Percentiles rank a stretch among this genome's conserved stretches.
These are phyloP conservation scores for Penicillium verhagenii DNA, from an alignment of 495 filamentous ascomycete species.

Conservation along the genomic window DNA sequence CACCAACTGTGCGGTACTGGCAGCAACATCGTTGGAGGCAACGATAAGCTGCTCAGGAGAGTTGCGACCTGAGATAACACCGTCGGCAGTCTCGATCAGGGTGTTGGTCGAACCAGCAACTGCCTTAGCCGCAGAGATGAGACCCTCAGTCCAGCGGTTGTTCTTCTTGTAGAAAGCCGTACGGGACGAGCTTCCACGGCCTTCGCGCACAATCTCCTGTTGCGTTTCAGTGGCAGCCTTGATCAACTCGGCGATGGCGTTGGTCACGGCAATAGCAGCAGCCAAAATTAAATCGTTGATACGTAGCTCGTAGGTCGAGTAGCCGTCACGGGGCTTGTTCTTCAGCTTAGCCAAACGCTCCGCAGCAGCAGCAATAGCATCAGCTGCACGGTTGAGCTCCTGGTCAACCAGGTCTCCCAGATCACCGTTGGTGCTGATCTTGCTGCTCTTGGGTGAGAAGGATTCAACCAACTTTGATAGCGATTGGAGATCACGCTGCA, in stretches of 20 bases:
- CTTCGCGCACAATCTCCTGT: slow-evolving; percentile 96
- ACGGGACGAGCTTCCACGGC: slow-evolving; percentile 78
- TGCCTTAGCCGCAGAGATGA: slow-evolving; percentile 95
- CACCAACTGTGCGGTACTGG: slow-evolving; percentile 92
- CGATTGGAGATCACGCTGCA: slow-evolving; percentile 84
- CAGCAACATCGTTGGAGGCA: slow-evolving; percentile 93
- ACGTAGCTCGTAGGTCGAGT: slow-evolving; percentile 92
- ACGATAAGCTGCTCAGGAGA: slow-evolving; percentile 96
- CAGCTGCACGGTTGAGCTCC: slow-evolving; percentile 89
- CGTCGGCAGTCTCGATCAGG: slow-evolving; percentile 95
- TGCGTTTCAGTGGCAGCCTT: slow-evolving; percentile 93
- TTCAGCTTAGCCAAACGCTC: slow-evolving; percentile 83
- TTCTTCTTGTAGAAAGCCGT: slow-evolving; percentile 99
- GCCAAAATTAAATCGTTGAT: slow-evolving; percentile 95
- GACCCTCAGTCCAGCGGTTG: slow-evolving; percentile 94
- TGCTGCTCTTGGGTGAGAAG: slow-evolving; percentile 81
- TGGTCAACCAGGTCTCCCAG: slow-evolving; percentile 90
- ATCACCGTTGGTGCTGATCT: slow-evolving; percentile 79
- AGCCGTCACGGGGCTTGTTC: slow-evolving; percentile 91
- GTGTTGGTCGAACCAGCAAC: slow-evolving; percentile 90
- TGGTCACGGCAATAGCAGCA: slow-evolving; percentile 94
- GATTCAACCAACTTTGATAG: slow-evolving; percentile 89
- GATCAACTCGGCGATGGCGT: slow-evolving; percentile 91
- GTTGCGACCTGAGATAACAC: slow-evolving; percentile 87
- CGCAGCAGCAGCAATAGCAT: slow-evolving; percentile 89